Base-by-base conservation (phyloP, 352 stramenopile species). In the Globisporangium emineosum region DNA sequence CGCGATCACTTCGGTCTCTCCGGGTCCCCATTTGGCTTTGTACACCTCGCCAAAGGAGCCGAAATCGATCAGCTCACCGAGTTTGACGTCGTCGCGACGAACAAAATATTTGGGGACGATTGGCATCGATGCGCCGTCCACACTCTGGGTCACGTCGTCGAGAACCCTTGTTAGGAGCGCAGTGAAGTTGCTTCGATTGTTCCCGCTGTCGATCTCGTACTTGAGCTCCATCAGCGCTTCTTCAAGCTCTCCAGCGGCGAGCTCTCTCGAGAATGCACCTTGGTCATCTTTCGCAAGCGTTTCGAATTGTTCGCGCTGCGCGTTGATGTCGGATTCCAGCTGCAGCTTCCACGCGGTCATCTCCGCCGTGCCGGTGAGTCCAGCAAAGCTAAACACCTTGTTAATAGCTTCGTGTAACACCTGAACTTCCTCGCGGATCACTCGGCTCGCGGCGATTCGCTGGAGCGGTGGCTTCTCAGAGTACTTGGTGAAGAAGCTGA, bases 1-100 rank as follows among this genome's bases (percentile, higher is more conserved):
- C 62, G 82, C 78, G 64, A 81, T 66, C 13, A 82, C 69, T 27
- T 77, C 73, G 17, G 58, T 60, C 5, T 64, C 58, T 7, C 37
- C 37, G n/a, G 37, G 0, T 23, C 65, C 70, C 73, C 73, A 84
- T 37, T 43, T 43, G 12, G 37, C 37, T 15, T 43, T 43, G 37
- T 43, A 5, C 13, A 68, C 60, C 12, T 69, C 76, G 9, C 62
- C 60, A 29, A 76, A 66, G 40, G 77, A 68, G 0, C 70, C 76
- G 0, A 47, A 47, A 30, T 68, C 65, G 50, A 83, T 71, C 17
- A 30, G 30, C n/a, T 66, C 50, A 3, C 66, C 60, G 25, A 71
- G 67, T 21, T 67, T 54, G 5, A 75, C 68, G 27, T 75, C 71
- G 27, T 78, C 66, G 8, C 45, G 60, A 10, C 56, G 62, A 19